A percentile compares a stretch with the other conserved stretches of the same genome.
These are phyloP conservation scores for Mucor plumbeus DNA, from an alignment of 371 early-diverging fungal species.

Conservation along the genomic window DNA sequence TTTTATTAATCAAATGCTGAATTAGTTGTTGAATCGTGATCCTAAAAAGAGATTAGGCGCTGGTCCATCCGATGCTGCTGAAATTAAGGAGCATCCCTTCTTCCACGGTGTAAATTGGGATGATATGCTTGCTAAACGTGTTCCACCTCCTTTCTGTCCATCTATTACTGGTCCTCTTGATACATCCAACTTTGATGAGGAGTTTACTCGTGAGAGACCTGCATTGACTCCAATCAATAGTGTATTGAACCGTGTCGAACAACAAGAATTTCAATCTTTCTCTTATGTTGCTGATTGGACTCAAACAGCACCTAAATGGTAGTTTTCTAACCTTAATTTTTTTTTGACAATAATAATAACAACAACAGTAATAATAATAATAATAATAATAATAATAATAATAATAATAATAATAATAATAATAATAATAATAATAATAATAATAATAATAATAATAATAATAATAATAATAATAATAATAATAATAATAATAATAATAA, in stretches of 20 bases:
- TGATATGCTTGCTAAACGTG: constrained; percentile 81
- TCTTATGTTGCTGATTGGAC: constrained; percentile 85
- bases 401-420: no score
- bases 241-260: constrained; percentile 78
- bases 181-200: constrained; percentile 95
- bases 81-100: constrained; percentile 93
- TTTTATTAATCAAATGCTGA: not conserved
- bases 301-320: constrained; percentile 14
- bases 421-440: no score
- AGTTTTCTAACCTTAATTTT: not conserved
- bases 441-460: no score
- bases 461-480: no score
- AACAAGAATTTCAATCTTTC: constrained; percentile 92
- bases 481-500: no score
- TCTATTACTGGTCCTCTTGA: constrained; percentile 82
- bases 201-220: constrained; percentile 92
- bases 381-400: no score
- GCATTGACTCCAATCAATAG: constrained; percentile 89
- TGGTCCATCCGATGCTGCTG: constrained; percentile 84
- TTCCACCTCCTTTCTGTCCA: constrained; percentile 92
- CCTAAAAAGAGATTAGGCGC: constrained; percentile 88
- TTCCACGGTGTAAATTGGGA: constrained; percentile 95
- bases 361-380: no score
- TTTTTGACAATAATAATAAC: not conserved
- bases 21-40: constrained; percentile 85